Percentiles rank a stretch among this genome's conserved stretches.
Evolutionary conservation across 768 basidiomycete species (phyloP).

Genomic region (Amanita jacksonii): DNA sequence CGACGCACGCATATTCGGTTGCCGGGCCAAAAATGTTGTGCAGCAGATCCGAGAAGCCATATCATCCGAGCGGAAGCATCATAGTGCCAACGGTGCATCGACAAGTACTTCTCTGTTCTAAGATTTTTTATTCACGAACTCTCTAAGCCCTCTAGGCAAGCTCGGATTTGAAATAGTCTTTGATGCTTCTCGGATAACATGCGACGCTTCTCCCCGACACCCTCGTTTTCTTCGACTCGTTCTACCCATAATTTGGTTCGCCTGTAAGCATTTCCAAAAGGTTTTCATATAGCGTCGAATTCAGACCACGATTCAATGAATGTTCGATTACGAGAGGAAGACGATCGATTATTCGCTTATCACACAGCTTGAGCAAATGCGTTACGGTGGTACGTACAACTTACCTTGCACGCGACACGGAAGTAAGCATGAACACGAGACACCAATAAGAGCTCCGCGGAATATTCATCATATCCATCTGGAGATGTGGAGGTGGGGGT

Average conservation of each 20-base stretch:
- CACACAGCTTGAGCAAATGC: too few relatives aligned
- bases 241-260: not conserved
- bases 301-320: constrained; percentile 26
- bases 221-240: not conserved
- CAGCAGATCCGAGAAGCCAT: too few relatives aligned
- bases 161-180: too few relatives aligned
- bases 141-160: too few relatives aligned
- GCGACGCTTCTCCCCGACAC: not conserved
- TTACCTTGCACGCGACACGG: constrained; percentile 36
- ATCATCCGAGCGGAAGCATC: too few relatives aligned
- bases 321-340: constrained; percentile 36
- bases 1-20: too few relatives aligned
- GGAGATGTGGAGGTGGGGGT: too few relatives aligned
- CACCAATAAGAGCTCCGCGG: constrained; percentile 35
- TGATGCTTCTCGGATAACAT: not conserved
- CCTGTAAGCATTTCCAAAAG: constrained; percentile 16
- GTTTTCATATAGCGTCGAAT: constrained; percentile 19
- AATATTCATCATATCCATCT: constrained; percentile 13
- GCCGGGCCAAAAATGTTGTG: too few relatives aligned
- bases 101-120: too few relatives aligned
- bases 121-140: too few relatives aligned
- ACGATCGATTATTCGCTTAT: constrained; percentile 42
- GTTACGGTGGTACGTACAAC: too few relatives aligned
- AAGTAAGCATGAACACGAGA: constrained; percentile 39
- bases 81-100: too few relatives aligned